Percentiles rank a stretch among this genome's conserved stretches.
These are phyloP conservation scores for Phaffia tasmanica DNA, from an alignment of 768 basidiomycete species.

Conservation along the genomic window DNA sequence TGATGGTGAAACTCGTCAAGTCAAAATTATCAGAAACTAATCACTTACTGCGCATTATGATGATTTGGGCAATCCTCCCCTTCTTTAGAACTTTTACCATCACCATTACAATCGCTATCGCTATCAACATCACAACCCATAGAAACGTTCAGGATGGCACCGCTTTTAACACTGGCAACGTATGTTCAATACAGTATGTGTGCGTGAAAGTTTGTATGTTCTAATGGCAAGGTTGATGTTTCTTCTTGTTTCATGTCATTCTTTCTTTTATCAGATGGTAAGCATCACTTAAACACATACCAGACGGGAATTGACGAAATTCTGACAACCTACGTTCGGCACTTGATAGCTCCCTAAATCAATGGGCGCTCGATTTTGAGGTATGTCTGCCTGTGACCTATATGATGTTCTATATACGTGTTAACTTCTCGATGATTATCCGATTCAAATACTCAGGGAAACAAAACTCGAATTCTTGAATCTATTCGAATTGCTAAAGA, in stretches of 20 bases:
- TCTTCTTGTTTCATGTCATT: neutral
- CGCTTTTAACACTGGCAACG: conserved; percentile 20
- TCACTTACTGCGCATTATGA: neutral
- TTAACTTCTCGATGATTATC: neutral
- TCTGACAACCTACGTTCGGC: neutral
- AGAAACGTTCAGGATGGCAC: conserved; percentile 9
- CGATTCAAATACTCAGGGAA: conserved; percentile 52
- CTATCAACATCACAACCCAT: neutral
- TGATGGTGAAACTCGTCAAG: neutral
- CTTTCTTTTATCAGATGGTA: neutral
- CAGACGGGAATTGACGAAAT: neutral
- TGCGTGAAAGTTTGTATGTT: neutral
- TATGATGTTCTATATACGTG: neutral
- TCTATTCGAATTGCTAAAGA: conserved; percentile 82
- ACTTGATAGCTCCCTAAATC: conserved; percentile 79
- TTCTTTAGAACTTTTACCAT: neutral
- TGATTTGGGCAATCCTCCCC: neutral
- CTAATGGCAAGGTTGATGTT: neutral
- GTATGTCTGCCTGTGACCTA: conserved; percentile 40
- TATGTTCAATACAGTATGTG: neutral
- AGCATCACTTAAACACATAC: too few relatives aligned
- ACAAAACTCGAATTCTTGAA: conserved; percentile 75
- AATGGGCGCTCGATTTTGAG: conserved; percentile 94
- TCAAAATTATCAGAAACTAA: too few relatives aligned
- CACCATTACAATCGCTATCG: conserved; percentile 3